These are phyloP conservation scores for Chytriomyces sp. DNA, from an alignment of 192 early-diverging fungal species.

Conservation along the genomic window DNA sequence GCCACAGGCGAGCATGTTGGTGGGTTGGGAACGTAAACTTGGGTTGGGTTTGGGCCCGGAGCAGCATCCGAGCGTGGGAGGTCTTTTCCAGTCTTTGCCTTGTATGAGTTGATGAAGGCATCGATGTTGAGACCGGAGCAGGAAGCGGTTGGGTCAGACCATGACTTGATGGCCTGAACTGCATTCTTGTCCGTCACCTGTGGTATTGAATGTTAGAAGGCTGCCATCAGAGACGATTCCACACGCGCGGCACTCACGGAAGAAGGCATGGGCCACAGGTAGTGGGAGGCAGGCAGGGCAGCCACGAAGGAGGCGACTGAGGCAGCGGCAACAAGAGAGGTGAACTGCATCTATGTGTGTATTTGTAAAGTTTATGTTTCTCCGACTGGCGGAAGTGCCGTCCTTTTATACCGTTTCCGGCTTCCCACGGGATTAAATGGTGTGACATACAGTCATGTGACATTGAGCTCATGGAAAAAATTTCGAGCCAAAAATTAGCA, in stretches of 20 bases:
- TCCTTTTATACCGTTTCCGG: too few relatives aligned
- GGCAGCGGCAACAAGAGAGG: not conserved
- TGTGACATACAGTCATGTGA: too few relatives aligned
- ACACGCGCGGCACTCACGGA: not conserved
- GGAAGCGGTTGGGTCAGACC: not conserved
- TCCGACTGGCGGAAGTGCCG: too few relatives aligned
- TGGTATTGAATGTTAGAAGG: not conserved
- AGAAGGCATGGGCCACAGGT: not conserved
- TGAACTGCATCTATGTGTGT: not conserved
- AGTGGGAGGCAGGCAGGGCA: not conserved
- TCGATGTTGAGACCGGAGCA: not conserved
- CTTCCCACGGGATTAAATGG: too few relatives aligned
- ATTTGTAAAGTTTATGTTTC: too few relatives aligned
- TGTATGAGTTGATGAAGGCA: not conserved
- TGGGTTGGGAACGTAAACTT: not conserved
- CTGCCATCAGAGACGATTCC: not conserved
- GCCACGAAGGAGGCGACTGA: not conserved
- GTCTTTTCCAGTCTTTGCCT: slow-evolving; percentile 6
- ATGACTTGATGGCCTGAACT: not conserved
- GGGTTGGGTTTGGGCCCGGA: not conserved
- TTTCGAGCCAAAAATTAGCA: too few relatives aligned
- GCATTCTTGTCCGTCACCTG: not conserved
- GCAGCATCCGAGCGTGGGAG: not conserved
- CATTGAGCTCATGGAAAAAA: too few relatives aligned
- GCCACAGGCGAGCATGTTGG: not conserved